Evolutionary conservation across 2,329 filamentous ascomycete genomes (phyloP), one percentile per base, ranked within the genome.

Genomic region (Amauroascus verrucosus): DNA sequence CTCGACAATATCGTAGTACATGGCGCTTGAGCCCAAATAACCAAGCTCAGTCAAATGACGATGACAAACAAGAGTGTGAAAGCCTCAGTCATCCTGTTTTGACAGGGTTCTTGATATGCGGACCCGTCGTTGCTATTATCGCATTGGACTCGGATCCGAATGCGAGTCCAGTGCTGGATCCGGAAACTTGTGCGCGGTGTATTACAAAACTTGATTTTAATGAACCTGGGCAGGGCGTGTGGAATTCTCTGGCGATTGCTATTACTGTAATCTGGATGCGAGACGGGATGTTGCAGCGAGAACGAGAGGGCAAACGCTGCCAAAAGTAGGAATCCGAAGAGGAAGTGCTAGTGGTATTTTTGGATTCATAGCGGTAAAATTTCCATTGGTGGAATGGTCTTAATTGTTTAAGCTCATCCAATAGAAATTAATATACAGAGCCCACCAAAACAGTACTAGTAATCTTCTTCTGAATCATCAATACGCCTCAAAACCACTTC

Each of bases 221-320:
- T 3, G 71, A 78, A 41, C 62, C 65, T 7, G 72, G 72, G 1
- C 76, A 77, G 55, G 80, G 82, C 61, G 78, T 82, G 1, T 83
- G 80, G 80, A 81, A 80, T 60, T 72, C 75, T 3, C 66, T 82
- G 3, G 77, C 78, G 0, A 58, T 82, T 48, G 77, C 79, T 0
- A 78, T 82, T 54, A 66, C 78, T 5, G 68, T 79, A 9, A 71
- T 78, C 56, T 75, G 79, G 61, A 72, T 75, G 51, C 71, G 78
- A 4, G 75, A 76, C 55, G 70, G 73, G 32, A 72, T 78, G 70
- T 58, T 72, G 49, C 64, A 71, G 52, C 65, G 79, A 20, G 69
- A 33, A 66, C 60, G 7, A 59, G 63, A 4, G 22, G 47, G n/a
- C 56, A 54, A 22, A 24, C 32, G 16, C 24, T 22, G 24, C 32